Conservation (phyloP, 78 protist genomes). For the Speleostelium caveatum region DNA sequence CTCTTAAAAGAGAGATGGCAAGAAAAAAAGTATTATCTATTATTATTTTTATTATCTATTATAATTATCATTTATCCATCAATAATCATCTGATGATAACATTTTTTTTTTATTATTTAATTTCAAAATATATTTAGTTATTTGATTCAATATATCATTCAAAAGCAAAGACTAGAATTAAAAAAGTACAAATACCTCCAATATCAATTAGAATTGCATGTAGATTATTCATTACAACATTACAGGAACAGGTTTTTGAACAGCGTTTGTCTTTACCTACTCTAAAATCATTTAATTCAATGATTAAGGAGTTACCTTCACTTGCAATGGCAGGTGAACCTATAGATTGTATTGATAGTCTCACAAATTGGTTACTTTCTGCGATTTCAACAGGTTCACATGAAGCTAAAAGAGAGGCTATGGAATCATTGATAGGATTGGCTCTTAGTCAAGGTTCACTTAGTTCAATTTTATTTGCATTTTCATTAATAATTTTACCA, state of each 20-base stretch:
- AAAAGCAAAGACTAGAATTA: constrained; percentile 72
- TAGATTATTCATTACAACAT: constrained; percentile 72
- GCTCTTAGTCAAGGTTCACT: constrained; percentile 58
- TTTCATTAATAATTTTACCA: constrained; percentile 50
- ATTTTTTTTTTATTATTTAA: background rate
- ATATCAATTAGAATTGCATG: constrained; percentile 76
- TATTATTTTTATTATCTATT: no score
- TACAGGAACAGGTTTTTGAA: constrained; percentile 72
- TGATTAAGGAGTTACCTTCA: constrained; percentile 73
- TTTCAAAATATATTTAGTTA: background rate
- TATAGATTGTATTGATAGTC: constrained; percentile 72
- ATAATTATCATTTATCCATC: background rate
- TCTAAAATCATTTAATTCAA: constrained; percentile 63
- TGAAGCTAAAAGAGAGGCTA: constrained; percentile 45
- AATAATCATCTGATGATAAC: background rate
- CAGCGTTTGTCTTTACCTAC: constrained; percentile 64
- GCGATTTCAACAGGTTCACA: constrained; percentile 30
- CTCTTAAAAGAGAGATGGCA: constrained; percentile 78
- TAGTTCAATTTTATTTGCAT: constrained; percentile 28
- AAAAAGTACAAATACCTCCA: constrained; percentile 71
- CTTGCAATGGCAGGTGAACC: constrained; percentile 79
- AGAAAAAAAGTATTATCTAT: constrained; percentile 54
- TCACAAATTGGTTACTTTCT: constrained; percentile 70
- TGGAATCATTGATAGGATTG: constrained; percentile 71
- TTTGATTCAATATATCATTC: constrained; percentile 66